Base-by-base conservation (phyloP, 176 grass and related monocot genomes). In the Oryza glaberrima region DNA sequence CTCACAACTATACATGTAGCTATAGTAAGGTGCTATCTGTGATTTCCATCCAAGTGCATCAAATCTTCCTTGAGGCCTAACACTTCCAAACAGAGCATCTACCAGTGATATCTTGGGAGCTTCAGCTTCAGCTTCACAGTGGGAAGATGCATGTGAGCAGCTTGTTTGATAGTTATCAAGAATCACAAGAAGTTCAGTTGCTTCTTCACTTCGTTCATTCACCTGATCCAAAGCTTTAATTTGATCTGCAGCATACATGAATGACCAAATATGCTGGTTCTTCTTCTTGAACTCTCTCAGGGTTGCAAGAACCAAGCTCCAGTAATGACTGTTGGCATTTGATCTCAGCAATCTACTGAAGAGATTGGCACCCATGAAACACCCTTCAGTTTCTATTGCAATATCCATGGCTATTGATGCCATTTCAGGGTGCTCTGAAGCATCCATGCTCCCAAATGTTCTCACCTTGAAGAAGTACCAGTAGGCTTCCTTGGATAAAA, bases 381-480 rank as follows among this genome's bases (percentile, higher is more conserved):
- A 40, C 41, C 85, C 69, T 45, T 67, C 11, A 3, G 65, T 1
- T 23, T 75, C 46, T 1, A 16, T 25, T n/a, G 49, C 68, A 13
- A 86, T 65, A 13, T 74, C 66, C 40, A 17, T 60, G 20, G 77
- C 84, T 4, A 86, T 75, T 10, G 43, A 48, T 16, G 14, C 70
- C 4, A 83, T 20, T 61, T 81, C 66, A 9, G 67, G 26, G 44
- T 60, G 52, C 1, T 86, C 84, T 25, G 32, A 38, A 3, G 77
- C 3, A 3, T 81, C 84, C 14, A 9, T 65, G 63, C 77, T 82
- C 1, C 84, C 75, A 16, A 80, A 86, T 22, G 49, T 9, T 6
- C 32, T 28, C n/a, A 48, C 84, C 52, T 65, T 48, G 67, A 86
- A 86, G 36, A 75, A 81, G 15, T 60, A 87, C 67, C 74, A 61